These are phyloP conservation scores for Colletotrichum chlorophyti DNA, from an alignment of 2,329 filamentous ascomycete species.

Conservation along the genomic window DNA sequence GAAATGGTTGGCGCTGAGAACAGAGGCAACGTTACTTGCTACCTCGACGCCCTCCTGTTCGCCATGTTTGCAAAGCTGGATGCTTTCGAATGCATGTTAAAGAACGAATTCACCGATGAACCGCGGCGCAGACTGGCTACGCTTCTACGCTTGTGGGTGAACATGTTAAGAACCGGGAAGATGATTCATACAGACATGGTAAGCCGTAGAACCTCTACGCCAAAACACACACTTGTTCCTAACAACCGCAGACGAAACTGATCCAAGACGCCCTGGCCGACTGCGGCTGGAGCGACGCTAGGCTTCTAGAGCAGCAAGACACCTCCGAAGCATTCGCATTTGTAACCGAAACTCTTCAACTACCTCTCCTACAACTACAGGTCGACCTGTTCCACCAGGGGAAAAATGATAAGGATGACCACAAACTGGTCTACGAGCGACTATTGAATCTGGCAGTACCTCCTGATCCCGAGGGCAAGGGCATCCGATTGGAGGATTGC, in stretches of 20 bases:
- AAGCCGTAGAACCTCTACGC: constrained; percentile 36
- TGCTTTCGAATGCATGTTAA: constrained; percentile 92
- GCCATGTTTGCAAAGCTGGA: constrained; percentile 93
- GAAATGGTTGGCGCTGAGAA: constrained; percentile 87
- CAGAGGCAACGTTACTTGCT: constrained; percentile 87
- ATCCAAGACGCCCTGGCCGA: constrained; percentile 83
- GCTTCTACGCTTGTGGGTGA: constrained; percentile 88
- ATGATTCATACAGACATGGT: constrained; percentile 87
- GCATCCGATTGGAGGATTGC: constrained; percentile 86
- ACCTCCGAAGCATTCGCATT: constrained; percentile 96
- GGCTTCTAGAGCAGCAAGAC: constrained; percentile 83
- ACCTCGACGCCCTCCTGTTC: constrained; percentile 88
- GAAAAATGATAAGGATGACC: constrained; percentile 84
- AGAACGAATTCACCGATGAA: constrained; percentile 78
- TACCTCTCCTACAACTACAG: constrained; percentile 88
- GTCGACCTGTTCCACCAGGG: constrained; percentile 96
- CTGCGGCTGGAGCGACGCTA: constrained; percentile 89
- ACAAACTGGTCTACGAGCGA: constrained; percentile 93
- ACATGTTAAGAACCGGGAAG: constrained; percentile 84
- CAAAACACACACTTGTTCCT: constrained; percentile 28
- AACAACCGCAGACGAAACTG: constrained; percentile 69
- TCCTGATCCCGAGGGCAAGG: constrained; percentile 71
- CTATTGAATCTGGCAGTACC: constrained; percentile 92
- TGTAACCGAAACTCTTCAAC: constrained; percentile 86
- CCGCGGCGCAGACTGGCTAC: constrained; percentile 75